Conservation (phyloP, 176 grass and related monocot species). For the Carex cristatella region DNA sequence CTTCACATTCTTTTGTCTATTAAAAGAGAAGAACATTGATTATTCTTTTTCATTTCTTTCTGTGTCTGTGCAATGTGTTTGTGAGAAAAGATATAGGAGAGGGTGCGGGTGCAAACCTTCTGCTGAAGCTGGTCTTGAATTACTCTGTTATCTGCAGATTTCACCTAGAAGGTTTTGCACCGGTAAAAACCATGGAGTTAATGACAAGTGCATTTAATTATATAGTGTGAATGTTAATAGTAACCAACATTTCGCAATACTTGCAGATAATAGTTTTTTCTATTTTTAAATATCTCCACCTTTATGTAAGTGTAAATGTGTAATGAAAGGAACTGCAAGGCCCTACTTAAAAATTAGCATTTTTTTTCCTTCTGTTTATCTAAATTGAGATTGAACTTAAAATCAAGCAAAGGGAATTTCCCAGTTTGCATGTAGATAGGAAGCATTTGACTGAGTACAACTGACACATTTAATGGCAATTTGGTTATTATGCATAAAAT, state of each 20-base stretch:
- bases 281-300: neutral
- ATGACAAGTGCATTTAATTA: neutral
- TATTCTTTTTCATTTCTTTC: constrained; percentile 9
- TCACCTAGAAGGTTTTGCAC: constrained; percentile 61
- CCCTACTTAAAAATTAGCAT: neutral
- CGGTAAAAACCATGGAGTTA: neutral
- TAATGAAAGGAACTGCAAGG: neutral
- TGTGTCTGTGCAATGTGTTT: constrained; percentile 17
- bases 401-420: neutral
- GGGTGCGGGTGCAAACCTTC: constrained; percentile 48
- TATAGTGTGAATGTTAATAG: neutral
- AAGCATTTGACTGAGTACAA: neutral
- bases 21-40: constrained; percentile 21
- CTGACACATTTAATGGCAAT: neutral
- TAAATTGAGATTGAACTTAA: neutral
- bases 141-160: constrained; percentile 91
- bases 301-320: neutral
- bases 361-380: neutral
- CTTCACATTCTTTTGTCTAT: constrained; percentile 75
- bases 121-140: constrained; percentile 94
- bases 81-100: neutral
- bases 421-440: neutral
- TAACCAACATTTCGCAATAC: neutral
- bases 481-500: neutral
- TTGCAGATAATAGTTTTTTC: neutral